A percentile compares a stretch with the other conserved stretches of the same genome.
Evolutionary conservation across 164 flowering plant species (phyloP).

Genomic region (Chloranthus sessilifolius): DNA sequence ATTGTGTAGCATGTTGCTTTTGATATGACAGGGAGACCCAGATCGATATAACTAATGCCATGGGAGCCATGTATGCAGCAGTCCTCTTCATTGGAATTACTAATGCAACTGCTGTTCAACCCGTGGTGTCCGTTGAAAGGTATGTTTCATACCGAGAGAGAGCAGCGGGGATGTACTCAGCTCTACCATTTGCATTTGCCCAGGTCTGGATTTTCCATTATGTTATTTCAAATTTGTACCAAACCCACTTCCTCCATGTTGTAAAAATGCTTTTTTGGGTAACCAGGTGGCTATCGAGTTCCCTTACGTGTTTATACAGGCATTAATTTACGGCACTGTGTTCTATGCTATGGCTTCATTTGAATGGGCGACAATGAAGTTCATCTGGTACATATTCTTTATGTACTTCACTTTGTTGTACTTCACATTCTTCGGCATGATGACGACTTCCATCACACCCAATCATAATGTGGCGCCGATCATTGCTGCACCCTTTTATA

Average conservation of each 20-base stretch:
- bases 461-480: constrained; percentile 90
- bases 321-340: constrained; percentile 64
- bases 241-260: neutral
- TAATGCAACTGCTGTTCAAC: constrained; percentile 86
- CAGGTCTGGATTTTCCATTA: constrained; percentile 43
- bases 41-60: constrained; percentile 82
- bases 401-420: constrained; percentile 89
- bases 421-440: constrained; percentile 98
- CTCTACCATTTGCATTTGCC: constrained; percentile 92
- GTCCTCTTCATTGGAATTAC: constrained; percentile 87
- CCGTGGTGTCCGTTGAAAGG: constrained; percentile 94
- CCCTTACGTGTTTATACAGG: constrained; percentile 83
- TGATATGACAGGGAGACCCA: constrained; percentile 79
- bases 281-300: constrained; percentile 90
- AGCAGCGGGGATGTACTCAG: constrained; percentile 96
- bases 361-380: constrained; percentile 68
- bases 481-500: constrained; percentile 88
- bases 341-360: constrained; percentile 89
- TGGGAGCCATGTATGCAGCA: constrained; percentile 97
- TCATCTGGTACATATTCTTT: constrained; percentile 74
- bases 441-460: constrained; percentile 93
- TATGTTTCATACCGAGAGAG: constrained; percentile 95
- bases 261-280: neutral
- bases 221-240: neutral
- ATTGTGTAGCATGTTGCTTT: too few species aligned